Evolutionary conservation across 768 basidiomycete genomes (phyloP).

Genomic region (Trametes coccinea): DNA sequence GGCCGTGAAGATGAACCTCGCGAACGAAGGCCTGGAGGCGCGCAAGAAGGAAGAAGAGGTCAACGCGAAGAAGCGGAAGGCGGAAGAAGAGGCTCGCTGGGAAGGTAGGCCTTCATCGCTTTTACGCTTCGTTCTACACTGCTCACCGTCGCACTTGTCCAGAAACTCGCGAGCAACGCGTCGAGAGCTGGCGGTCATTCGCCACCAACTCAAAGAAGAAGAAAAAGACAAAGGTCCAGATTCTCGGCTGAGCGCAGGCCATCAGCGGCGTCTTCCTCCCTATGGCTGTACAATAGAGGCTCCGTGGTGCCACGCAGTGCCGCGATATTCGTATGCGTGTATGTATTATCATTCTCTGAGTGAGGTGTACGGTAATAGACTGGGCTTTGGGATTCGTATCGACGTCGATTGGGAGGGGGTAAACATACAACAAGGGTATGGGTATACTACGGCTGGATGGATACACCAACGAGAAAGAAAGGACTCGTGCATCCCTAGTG

Average conservation of each 20-base stretch:
- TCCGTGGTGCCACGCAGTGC: background rate
- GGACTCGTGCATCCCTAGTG: slow-evolving; percentile 5
- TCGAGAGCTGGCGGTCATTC: slow-evolving; percentile 83
- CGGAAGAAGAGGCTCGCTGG: slow-evolving; percentile 85
- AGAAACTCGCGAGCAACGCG: slow-evolving; percentile 70
- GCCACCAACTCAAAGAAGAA: slow-evolving; percentile 72
- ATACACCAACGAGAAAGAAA: background rate
- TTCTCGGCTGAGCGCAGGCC: slow-evolving; percentile 27
- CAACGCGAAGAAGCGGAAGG: slow-evolving; percentile 75
- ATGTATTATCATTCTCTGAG: background rate
- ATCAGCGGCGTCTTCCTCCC: background rate
- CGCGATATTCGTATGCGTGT: background rate
- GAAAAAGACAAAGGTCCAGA: slow-evolving; percentile 65
- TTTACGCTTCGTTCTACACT: background rate
- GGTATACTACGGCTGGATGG: slow-evolving; percentile 1
- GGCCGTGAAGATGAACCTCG: slow-evolving; percentile 86
- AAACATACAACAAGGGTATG: slow-evolving; percentile 1
- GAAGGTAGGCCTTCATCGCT: slow-evolving; percentile 57
- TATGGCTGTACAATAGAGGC: slow-evolving; percentile 7
- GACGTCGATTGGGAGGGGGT: too few species aligned
- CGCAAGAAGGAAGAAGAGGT: slow-evolving; percentile 89
- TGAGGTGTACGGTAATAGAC: background rate
- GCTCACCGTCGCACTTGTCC: background rate
- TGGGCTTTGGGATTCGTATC: background rate
- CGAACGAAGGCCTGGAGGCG: slow-evolving; percentile 92